Percentiles rank a stretch among this genome's conserved stretches.
Evolutionary conservation across 306 rosid genomes (phyloP).

Genomic region (Acmispon strigosus): DNA sequence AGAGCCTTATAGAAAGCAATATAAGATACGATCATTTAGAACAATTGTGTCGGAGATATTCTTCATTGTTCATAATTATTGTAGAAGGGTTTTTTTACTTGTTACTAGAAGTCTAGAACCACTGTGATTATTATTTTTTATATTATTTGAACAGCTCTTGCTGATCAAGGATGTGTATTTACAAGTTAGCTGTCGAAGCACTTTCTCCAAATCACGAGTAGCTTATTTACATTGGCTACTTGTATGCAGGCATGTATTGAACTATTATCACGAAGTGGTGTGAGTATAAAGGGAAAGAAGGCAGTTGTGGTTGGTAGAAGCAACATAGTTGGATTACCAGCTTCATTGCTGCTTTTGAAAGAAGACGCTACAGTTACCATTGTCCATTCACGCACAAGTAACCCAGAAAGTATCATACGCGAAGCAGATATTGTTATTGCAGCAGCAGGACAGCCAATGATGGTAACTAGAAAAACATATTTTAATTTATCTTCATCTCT

Average conservation of each 20-base stretch:
- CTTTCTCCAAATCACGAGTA: neutral
- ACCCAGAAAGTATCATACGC: conserved; percentile 57
- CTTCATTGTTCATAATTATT: neutral
- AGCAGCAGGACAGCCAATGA: conserved; percentile 86
- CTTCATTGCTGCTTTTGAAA: conserved; percentile 78
- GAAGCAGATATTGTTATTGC: conserved; percentile 90
- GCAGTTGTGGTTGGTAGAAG: conserved; percentile 96
- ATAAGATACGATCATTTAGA: neutral
- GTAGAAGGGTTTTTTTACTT: neutral
- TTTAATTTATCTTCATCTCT: neutral
- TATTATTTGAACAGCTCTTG: neutral
- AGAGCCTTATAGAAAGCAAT: neutral
- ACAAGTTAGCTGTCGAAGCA: neutral
- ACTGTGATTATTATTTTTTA: neutral
- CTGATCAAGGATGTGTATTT: neutral
- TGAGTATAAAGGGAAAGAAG: conserved; percentile 65
- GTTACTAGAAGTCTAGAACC: too few species aligned
- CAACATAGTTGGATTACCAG: conserved; percentile 91
- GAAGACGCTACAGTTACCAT: conserved; percentile 80
- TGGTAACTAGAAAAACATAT: conserved; percentile 41
- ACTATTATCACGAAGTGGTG: conserved; percentile 72
- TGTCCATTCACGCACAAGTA: conserved; percentile 64
- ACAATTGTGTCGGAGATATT: neutral
- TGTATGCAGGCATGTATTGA: conserved; percentile 74
- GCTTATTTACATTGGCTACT: neutral